Evolutionary conservation across 2,329 filamentous ascomycete species (phyloP).

Genomic region (Massarina eburnea): DNA sequence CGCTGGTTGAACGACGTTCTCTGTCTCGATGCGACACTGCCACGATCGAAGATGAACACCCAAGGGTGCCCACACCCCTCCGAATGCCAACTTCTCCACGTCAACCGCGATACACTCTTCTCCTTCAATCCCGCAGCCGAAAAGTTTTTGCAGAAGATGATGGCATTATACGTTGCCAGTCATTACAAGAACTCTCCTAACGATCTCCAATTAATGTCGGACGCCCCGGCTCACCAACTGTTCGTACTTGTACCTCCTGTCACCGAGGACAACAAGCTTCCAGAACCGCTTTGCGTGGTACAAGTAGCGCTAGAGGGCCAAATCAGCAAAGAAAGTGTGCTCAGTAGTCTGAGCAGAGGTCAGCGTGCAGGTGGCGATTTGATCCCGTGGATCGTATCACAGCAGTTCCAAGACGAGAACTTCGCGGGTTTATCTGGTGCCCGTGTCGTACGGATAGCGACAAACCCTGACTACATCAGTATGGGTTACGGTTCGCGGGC

Average conservation of each 20-base stretch:
- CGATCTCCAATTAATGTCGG: constrained; percentile 97
- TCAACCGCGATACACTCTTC: constrained; percentile 96
- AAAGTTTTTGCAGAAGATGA: constrained; percentile 97
- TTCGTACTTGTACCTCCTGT: constrained; percentile 91
- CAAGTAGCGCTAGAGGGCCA: constrained; percentile 93
- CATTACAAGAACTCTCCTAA: constrained; percentile 99
- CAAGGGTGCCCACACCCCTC: constrained; percentile 87
- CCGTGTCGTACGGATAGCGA: constrained; percentile 89
- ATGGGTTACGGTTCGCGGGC: constrained; percentile 96
- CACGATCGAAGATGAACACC: constrained; percentile 69
- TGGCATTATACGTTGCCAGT: constrained; percentile 93
- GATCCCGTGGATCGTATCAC: constrained; percentile 95
- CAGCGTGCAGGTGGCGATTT: constrained; percentile 88
- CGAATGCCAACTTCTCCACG: constrained; percentile 86
- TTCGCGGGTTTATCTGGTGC: constrained; percentile 93
- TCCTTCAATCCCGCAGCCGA: constrained; percentile 97
- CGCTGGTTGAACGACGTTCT: constrained; percentile 95
- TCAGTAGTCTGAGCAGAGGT: constrained; percentile 85
- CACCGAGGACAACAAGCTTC: constrained; percentile 74
- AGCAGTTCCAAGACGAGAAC: constrained; percentile 97
- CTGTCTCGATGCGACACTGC: constrained; percentile 89
- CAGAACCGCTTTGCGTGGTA: constrained; percentile 91
- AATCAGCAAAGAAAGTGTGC: constrained; percentile 89
- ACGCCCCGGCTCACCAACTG: constrained; percentile 93
- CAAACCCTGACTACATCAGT: constrained; percentile 86